phyloP scores from a whole-genome alignment of 2,329 filamentous ascomycete genomes.

The Neofusicoccum kwambonambiense region DNA sequence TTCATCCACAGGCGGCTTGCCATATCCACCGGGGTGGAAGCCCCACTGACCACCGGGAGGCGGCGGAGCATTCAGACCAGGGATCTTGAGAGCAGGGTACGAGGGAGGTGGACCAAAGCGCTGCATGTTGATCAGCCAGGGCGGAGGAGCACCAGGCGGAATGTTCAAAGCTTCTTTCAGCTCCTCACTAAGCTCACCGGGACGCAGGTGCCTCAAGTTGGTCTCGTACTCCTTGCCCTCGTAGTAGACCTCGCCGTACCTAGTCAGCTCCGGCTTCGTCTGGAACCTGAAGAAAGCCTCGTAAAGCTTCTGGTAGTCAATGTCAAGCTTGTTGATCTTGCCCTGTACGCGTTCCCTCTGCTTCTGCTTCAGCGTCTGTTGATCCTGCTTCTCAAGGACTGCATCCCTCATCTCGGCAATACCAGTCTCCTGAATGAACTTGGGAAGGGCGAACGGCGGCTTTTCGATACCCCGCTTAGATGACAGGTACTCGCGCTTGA shows the following conservation, averaged over 20 bases:
- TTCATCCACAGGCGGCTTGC: constrained; percentile 93
- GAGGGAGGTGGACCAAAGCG: constrained; percentile 89
- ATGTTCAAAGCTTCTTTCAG: constrained; percentile 92
- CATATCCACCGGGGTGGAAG: constrained; percentile 92
- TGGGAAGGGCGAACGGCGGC: constrained; percentile 84
- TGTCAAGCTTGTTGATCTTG: constrained; percentile 96
- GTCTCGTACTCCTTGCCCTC: constrained; percentile 98
- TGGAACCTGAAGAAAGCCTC: constrained; percentile 98
- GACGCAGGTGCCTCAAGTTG: constrained; percentile 83
- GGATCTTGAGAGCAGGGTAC: constrained; percentile 92
- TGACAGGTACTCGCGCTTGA: constrained; percentile 95
- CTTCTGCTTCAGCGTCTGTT: constrained; percentile 89
- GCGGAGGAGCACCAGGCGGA: constrained; percentile 85
- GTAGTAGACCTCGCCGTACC: constrained; percentile 98
- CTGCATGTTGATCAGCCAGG: constrained; percentile 97
- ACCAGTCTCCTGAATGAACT: constrained; percentile 95
- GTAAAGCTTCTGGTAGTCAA: constrained; percentile 97
- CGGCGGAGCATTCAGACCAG: constrained; percentile 89
- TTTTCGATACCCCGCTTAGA: constrained; percentile 98
- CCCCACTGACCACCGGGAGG: constrained; percentile 90
- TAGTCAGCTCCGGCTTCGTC: constrained; percentile 88
- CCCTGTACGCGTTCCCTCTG: constrained; percentile 90
- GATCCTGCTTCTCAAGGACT: constrained; percentile 90
- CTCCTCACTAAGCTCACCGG: constrained; percentile 85
- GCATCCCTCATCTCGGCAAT: constrained; percentile 98